Evolutionary conservation across 2,329 filamentous ascomycete species (phyloP), one percentile per base, ranked within the genome.

Genomic region (Macroventuria anomochaeta): DNA sequence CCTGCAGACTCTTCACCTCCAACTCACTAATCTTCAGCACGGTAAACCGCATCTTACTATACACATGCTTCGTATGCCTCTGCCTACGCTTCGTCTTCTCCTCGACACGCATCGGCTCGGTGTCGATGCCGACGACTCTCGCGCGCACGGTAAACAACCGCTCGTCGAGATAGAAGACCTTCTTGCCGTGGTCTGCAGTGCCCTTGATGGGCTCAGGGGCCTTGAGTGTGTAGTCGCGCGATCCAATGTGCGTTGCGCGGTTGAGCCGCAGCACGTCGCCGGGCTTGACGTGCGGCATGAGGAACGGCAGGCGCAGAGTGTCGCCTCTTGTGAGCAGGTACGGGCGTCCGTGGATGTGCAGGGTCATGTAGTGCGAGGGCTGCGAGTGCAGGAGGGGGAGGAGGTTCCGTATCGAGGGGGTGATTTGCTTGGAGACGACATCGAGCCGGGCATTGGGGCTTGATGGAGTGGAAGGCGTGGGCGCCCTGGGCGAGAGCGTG

Each of bases 1-100:
- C 79, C 43, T 85, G 83, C 55, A 82, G 58, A 21, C 76, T 78
- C 75, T 80, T 84, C 5, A 96, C 81, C 71, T 84, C 88, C 59
- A 97, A 72, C 76, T 97, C 90, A 71, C 89, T 88, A 60, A 99
- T 89, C 70, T 87, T 83, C 76, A 99, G 71, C 18, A 96, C 85
- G 2, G 95, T 99, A 76, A 89, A 96, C 68, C 85, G 83, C 73
- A 96, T 91, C 83, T 99, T 97, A 81, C 91, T 97, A 79, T 83
- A 88, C 8, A 95, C 88, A 54, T 83, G 85, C 80, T 87, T 91
- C 42, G 85, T 83, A 71, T 84, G 82, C 59, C 85, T 77, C 65
- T 84, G 81, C 70, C 88, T 83, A 70, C 90, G 80, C 75, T 88
- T 88, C 69, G 80, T 84, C 77, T 83, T 83, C 74, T 82, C 79